Evolutionary conservation across 768 basidiomycete species (phyloP), one percentile per base, ranked within the genome.

Genomic region (Amanita rimosa): DNA sequence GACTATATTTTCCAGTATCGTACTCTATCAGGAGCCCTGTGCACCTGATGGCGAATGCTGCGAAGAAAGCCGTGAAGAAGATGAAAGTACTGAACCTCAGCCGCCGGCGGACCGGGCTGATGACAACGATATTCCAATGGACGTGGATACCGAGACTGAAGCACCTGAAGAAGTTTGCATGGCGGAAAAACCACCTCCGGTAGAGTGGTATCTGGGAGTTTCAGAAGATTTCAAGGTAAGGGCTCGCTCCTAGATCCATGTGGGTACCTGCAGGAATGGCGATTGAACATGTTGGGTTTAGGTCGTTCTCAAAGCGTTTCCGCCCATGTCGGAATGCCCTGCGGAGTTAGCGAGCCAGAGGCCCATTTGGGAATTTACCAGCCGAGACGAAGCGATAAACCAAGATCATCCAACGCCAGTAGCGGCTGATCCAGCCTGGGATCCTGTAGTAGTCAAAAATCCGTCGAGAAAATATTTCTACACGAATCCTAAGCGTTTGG

Each of bases 131-230:
- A 31, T 8, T n/a, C 17, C 17, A 29, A 43, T 22, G 22, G 34
- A 31, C 10, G 31, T 19, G 24, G 48, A 34, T 19, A 34, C 44
- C 6, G 44, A 45, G 19, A 19, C n/a, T 10, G 14, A 34, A 31
- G 38, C 11, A 16, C 6, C 13, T 4, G 36, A 47, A 16, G 35
- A 27, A 43, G 33, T 19, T 3, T 16, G 1, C 13, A 24, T 24
- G 22, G 3, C 22, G 11, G 40, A 35, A 34, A 16, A 14, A 11
- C 21, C 27, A 19, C 37, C 47, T 6, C 40, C 31, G 6, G 11
- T 49, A 1, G 48, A 49, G 11, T 49, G 48, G 48, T 49, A 35
- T 26, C 22, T 49, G 21, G 48, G 48, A 13, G 33, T 49, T 43
- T 49, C 48, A 1, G 29, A 40, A 10, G 41, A 49, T n/a, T 24